Conservation (phyloP, 495 filamentous ascomycete genomes). For the Amphirosellinia nigrospora region DNA sequence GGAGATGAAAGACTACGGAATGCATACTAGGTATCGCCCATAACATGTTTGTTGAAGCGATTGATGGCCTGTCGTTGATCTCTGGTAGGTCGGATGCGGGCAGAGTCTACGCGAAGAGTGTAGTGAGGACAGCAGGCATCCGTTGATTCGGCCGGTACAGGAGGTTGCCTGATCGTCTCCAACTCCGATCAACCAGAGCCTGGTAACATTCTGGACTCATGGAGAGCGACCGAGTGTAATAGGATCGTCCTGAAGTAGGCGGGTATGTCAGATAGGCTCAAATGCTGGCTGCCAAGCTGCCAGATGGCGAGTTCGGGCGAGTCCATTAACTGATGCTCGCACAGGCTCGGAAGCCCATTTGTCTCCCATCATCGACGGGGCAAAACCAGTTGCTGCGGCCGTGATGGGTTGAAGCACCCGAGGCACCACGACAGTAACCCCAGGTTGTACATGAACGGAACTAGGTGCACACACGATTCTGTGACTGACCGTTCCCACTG, state of each 20-base stretch:
- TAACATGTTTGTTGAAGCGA: constrained; percentile 84
- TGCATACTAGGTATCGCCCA: constrained; percentile 73
- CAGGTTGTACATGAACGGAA: constrained; percentile 20
- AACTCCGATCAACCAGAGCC: constrained; percentile 81
- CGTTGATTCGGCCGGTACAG: constrained; percentile 89
- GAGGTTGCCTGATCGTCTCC: constrained; percentile 83
- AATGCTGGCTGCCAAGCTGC: constrained; percentile 36
- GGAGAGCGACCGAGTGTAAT: constrained; percentile 74
- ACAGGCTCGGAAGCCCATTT: not conserved
- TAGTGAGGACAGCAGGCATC: constrained; percentile 95
- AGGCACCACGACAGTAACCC: constrained; percentile 9
- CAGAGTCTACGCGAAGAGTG: constrained; percentile 82
- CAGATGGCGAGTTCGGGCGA: constrained; percentile 29
- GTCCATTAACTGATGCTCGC: not conserved
- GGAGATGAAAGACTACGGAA: not conserved
- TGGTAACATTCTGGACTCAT: constrained; percentile 80
- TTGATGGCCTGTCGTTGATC: constrained; percentile 89
- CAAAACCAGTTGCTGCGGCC: not conserved
- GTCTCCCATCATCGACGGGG: constrained; percentile 1
- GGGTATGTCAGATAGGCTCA: constrained; percentile 38
- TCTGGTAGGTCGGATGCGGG: constrained; percentile 70
- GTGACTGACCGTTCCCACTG: constrained; percentile 49
- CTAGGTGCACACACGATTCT: constrained; percentile 43
- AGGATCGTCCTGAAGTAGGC: constrained; percentile 71
- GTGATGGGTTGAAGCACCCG: constrained; percentile 29